Evolutionary conservation across 441 rosid genomes (phyloP).

Genomic region (Pelargonium australe): DNA sequence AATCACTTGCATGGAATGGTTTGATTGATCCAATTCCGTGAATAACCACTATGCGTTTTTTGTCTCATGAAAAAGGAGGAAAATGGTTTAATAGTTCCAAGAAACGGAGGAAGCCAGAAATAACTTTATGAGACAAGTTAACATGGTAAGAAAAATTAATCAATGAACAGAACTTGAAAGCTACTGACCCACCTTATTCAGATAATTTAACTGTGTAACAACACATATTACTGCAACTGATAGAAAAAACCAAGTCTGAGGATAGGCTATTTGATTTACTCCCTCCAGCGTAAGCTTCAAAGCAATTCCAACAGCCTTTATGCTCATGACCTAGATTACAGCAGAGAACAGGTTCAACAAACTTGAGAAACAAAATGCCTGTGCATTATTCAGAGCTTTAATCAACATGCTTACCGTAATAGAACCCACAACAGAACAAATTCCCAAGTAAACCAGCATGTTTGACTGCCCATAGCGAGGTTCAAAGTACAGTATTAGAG

Average conservation of each 20-base stretch:
- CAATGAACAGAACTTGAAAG: background rate
- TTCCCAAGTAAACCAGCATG: slow-evolving; percentile 58
- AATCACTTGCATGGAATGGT: too few species aligned
- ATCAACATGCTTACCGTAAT: slow-evolving; percentile 43
- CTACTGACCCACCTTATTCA: slow-evolving; percentile 42
- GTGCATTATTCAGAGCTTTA: slow-evolving; percentile 1
- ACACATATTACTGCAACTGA: slow-evolving; percentile 57
- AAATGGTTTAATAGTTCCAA: too few species aligned
- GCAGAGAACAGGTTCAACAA: background rate
- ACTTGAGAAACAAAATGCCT: background rate
- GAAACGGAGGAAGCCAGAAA: too few species aligned
- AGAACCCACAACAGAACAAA: slow-evolving; percentile 65
- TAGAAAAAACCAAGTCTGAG: slow-evolving; percentile 61
- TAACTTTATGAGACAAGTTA: background rate
- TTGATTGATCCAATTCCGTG: too few species aligned
- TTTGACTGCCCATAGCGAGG: slow-evolving; percentile 60
- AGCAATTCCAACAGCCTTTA: slow-evolving; percentile 70
- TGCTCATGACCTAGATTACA: slow-evolving; percentile 51
- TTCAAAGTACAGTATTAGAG: slow-evolving; percentile 54
- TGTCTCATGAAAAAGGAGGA: too few species aligned
- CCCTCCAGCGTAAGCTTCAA: slow-evolving; percentile 63
- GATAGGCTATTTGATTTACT: slow-evolving; percentile 47
- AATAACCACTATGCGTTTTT: too few species aligned
- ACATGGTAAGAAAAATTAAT: background rate
- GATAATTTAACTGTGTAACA: slow-evolving; percentile 55